A percentile compares a stretch with the other conserved stretches of the same genome.
Conservation (phyloP, 192 early-diverging fungal genomes). For the Paraglomus brasilianum region DNA sequence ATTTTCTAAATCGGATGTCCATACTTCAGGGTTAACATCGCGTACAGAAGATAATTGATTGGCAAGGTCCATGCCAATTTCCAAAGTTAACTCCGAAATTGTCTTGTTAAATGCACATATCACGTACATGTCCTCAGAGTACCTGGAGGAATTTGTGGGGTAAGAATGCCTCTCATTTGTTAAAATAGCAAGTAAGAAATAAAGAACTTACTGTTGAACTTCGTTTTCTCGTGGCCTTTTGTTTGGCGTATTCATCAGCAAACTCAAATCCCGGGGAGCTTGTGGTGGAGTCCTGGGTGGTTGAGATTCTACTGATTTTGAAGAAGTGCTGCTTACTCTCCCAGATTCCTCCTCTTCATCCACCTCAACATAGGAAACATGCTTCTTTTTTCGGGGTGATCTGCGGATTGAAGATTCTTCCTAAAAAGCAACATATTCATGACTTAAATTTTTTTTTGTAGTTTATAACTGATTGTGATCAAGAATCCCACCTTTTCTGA, state of each 20-base stretch:
- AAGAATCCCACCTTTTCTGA: constrained; percentile 1
- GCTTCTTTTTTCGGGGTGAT: constrained; percentile 2
- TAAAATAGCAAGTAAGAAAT: no score
- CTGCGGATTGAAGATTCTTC: neutral
- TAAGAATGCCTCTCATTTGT: no score
- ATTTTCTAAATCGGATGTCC: constrained; percentile 15
- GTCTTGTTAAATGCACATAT: constrained; percentile 3
- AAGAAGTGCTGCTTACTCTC: constrained; percentile 4
- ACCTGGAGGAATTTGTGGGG: neutral
- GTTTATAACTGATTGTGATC: no score
- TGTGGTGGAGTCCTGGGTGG: constrained; percentile 1
- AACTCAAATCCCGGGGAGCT: neutral
- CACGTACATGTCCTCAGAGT: neutral
- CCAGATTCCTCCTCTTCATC: neutral
- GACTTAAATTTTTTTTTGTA: no score
- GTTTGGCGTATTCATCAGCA: constrained; percentile 21
- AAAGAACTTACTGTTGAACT: constrained; percentile 26
- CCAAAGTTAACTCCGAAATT: constrained; percentile 16
- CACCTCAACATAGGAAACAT: constrained; percentile 4
- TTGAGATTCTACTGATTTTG: neutral
- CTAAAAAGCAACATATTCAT: no score
- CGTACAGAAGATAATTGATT: constrained; percentile 15
- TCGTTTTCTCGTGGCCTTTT: constrained; percentile 16
- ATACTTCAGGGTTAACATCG: constrained; percentile 24
- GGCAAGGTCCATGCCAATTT: constrained; percentile 31